A percentile compares a stretch with the other conserved stretches of the same genome.
phyloP scores from a whole-genome alignment of 1,139 yeast genomes.

The Blastobotrys illinoisensis region DNA sequence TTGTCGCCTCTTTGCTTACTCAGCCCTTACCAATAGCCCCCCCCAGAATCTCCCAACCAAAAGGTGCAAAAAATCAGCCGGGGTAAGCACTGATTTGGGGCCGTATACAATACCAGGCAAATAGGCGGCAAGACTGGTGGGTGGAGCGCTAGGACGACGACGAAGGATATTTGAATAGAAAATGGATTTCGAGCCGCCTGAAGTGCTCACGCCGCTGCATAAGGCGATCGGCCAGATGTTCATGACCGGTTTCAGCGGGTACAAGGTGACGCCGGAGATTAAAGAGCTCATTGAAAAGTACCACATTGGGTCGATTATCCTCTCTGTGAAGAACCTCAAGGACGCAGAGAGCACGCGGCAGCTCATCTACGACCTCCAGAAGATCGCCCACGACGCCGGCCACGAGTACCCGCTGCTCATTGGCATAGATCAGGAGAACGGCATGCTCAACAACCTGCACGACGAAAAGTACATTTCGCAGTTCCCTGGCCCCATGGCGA shows the following conservation, averaged over 20 bases:
- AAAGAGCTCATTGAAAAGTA: conserved; percentile 49
- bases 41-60: too few species aligned
- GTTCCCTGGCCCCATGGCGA: conserved; percentile 63
- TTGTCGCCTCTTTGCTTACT: too few species aligned
- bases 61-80: too few species aligned
- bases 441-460: conserved; percentile 50
- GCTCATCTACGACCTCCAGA: conserved; percentile 51
- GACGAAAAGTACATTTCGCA: conserved; percentile 51
- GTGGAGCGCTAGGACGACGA: neutral
- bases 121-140: neutral
- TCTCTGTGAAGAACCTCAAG: conserved; percentile 48
- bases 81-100: neutral
- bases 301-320: conserved; percentile 52
- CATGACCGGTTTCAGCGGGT: conserved; percentile 60
- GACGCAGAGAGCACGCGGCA: conserved; percentile 47
- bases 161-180: neutral
- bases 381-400: conserved; percentile 48
- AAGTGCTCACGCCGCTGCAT: conserved; percentile 21
- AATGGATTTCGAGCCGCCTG: conserved; percentile 19
- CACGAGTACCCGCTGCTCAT: conserved; percentile 49
- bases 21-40: too few species aligned
- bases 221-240: conserved; percentile 48
- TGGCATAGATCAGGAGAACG: conserved; percentile 44
- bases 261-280: conserved; percentile 52
- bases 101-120: too few species aligned